These are phyloP conservation scores for Gracilaria domingensis DNA, from an alignment of 23 red algal genomes.

Conservation along the genomic window DNA sequence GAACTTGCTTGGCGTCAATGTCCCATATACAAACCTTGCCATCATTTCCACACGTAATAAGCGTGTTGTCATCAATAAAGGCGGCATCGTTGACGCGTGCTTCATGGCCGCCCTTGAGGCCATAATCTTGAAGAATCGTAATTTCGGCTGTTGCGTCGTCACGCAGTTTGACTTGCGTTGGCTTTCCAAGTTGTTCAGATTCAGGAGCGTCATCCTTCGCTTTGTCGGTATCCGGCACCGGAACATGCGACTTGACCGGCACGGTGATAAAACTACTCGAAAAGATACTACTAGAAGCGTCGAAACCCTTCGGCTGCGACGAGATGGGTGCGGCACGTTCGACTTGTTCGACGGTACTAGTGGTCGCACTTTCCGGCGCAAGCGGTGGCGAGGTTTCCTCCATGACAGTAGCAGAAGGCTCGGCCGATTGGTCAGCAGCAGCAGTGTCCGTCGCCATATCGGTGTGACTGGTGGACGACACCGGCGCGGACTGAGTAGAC, in stretches of 20 bases:
- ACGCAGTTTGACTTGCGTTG: conserved; percentile 17
- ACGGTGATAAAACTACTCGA: conserved; percentile 39
- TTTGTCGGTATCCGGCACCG: not conserved
- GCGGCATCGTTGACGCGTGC: conserved; percentile 62
- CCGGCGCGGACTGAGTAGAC: not conserved
- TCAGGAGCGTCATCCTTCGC: not conserved
- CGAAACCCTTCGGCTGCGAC: not conserved
- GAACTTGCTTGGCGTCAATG: conserved; percentile 39
- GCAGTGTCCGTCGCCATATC: not conserved
- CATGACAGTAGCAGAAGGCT: not conserved
- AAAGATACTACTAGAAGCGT: conserved; percentile 45
- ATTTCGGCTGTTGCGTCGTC: conserved; percentile 45
- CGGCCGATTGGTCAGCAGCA: not conserved
- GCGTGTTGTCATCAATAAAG: conserved; percentile 57
- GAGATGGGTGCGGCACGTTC: not conserved
- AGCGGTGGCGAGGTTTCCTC: not conserved
- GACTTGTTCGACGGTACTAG: not conserved
- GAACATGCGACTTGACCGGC: conserved; percentile 45
- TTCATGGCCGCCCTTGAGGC: conserved; percentile 59
- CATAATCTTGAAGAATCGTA: conserved; percentile 49
- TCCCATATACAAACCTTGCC: conserved; percentile 81
- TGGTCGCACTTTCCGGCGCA: not conserved
- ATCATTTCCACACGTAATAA: conserved; percentile 64
- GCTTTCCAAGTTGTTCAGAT: conserved; percentile 1
- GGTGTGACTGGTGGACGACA: not conserved